phyloP scores from a whole-genome alignment of 2,329 filamentous ascomycete species.

The Cadophora sp. region DNA sequence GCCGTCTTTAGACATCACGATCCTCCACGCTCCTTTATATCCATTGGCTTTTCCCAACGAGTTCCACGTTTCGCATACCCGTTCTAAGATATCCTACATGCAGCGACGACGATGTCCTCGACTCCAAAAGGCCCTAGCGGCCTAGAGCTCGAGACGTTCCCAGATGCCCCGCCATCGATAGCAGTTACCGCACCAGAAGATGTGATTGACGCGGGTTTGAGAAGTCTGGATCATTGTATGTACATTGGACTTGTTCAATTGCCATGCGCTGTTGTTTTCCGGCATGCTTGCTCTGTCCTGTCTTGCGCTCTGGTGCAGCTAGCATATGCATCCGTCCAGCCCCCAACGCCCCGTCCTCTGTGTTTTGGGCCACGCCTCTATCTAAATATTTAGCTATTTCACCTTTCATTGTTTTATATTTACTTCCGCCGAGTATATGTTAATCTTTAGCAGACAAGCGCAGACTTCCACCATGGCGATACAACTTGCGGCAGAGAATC shows the following conservation, averaged over 20 bases:
- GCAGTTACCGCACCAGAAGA: constrained; percentile 40
- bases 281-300: background rate
- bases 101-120: constrained; percentile 45
- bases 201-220: constrained; percentile 75
- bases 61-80: constrained; percentile 7
- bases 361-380: background rate
- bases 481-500: constrained; percentile 78
- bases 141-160: constrained; percentile 43
- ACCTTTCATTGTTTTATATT: background rate
- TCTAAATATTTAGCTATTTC: constrained; percentile 8
- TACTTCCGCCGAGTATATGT: background rate
- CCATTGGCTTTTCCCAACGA: constrained; percentile 19
- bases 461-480: constrained; percentile 87
- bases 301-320: background rate
- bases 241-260: background rate
- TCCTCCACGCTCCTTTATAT: constrained; percentile 34
- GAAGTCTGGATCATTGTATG: constrained; percentile 79
- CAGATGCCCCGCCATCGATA: constrained; percentile 42
- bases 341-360: background rate
- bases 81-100: constrained; percentile 37
- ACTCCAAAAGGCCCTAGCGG: constrained; percentile 43
- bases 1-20: background rate
- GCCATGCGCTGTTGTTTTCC: background rate
- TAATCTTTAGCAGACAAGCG: constrained; percentile 68
- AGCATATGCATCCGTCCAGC: background rate